A percentile compares a stretch with the other conserved stretches of the same genome.
Conservation (phyloP, 2,329 filamentous ascomycete genomes). For the Tolypocladium capitatum region DNA sequence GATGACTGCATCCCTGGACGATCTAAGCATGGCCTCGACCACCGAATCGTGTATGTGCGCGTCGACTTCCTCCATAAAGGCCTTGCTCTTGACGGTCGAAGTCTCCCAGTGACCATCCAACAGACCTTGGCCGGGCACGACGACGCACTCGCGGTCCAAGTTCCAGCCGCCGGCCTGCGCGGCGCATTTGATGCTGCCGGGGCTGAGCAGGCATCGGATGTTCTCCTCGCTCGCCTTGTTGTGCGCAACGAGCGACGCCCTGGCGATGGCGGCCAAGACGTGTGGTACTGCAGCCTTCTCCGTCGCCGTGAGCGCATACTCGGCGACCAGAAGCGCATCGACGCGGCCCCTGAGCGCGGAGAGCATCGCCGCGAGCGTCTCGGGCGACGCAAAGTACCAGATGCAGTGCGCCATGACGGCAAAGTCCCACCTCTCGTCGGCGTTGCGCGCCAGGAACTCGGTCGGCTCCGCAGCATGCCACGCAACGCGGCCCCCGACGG, state of each 20-base stretch:
- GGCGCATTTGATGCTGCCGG: constrained; percentile 22
- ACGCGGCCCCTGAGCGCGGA: constrained; percentile 9
- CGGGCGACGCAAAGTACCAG: constrained; percentile 37
- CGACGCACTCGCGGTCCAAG: constrained; percentile 19
- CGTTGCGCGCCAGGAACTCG: constrained; percentile 18
- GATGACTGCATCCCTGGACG: constrained; percentile 19
- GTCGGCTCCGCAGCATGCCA: constrained; percentile 27
- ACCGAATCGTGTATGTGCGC: constrained; percentile 12
- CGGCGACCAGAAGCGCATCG: constrained; percentile 10
- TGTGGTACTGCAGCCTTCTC: constrained; percentile 29
- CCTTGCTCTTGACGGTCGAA: constrained; percentile 10
- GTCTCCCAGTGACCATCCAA: constrained; percentile 9
- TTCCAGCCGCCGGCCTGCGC: constrained; percentile 23
- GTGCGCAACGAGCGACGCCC: constrained; percentile 28
- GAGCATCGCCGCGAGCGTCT: constrained; percentile 11
- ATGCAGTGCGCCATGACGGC: constrained; percentile 36
- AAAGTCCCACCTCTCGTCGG: constrained; percentile 23
- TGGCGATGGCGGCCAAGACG: constrained; percentile 35
- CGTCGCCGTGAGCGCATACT: constrained; percentile 20
- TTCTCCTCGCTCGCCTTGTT: constrained; percentile 27
- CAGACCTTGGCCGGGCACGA: constrained; percentile 24
- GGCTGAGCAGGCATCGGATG: constrained; percentile 31
- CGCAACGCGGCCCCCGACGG: constrained; percentile 26
- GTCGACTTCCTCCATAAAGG: constrained; percentile 20
- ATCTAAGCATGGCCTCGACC: constrained; percentile 13